phyloP scores from a whole-genome alignment of 257 asterid genomes.

The Gentiana dahurica region DNA sequence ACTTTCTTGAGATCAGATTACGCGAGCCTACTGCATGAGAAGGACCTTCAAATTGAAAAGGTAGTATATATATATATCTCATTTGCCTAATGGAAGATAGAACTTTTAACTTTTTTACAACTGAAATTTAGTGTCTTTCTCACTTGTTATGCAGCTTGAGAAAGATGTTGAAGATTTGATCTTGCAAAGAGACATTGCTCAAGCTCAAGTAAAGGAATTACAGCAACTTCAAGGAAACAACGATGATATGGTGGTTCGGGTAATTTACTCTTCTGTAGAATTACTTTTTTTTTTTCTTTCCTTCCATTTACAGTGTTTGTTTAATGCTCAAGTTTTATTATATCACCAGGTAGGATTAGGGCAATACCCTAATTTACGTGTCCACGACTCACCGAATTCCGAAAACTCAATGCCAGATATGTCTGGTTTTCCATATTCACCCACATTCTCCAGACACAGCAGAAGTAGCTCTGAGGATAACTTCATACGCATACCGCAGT shows the following conservation, averaged over 20 bases:
- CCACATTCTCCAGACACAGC: slow-evolving; percentile 52
- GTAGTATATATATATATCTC: slow-evolving; percentile 21
- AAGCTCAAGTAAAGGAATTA: slow-evolving; percentile 67
- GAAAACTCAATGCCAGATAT: slow-evolving; percentile 23
- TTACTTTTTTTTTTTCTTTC: background rate
- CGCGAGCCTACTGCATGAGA: slow-evolving; percentile 44
- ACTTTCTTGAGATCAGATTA: slow-evolving; percentile 28
- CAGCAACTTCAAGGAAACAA: slow-evolving; percentile 48
- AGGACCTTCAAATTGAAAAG: slow-evolving; percentile 74
- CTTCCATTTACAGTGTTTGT: background rate
- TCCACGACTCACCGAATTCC: slow-evolving; percentile 38
- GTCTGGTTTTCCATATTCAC: slow-evolving; percentile 15
- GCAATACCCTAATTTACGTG: slow-evolving; percentile 57
- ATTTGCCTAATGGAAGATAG: background rate
- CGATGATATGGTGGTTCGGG: slow-evolving; percentile 33
- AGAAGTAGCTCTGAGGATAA: slow-evolving; percentile 58
- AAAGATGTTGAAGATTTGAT: slow-evolving; percentile 60
- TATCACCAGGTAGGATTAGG: slow-evolving; percentile 48
- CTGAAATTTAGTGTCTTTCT: slow-evolving; percentile 6
- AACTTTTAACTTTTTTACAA: too few species aligned
- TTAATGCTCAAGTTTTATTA: slow-evolving; percentile 7
- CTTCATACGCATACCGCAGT: slow-evolving; percentile 41
- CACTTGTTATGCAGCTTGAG: slow-evolving; percentile 45
- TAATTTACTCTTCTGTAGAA: slow-evolving; percentile 10
- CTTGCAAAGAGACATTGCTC: slow-evolving; percentile 76